Conservation (phyloP, 768 basidiomycete genomes). For the Rossbeevera mucosa region DNA sequence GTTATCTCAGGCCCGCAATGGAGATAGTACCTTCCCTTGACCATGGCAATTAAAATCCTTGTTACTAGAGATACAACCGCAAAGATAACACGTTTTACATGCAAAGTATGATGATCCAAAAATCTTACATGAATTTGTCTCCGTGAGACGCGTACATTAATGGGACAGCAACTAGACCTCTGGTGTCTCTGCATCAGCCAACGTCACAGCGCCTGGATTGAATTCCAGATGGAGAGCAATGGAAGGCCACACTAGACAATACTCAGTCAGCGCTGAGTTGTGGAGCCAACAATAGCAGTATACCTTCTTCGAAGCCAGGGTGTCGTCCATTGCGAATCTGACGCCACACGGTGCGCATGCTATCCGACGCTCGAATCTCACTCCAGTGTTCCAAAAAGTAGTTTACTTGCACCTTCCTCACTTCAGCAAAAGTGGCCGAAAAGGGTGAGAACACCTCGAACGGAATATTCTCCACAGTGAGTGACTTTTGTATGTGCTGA, state of each 20-base stretch:
- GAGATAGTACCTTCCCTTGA: conserved; percentile 1
- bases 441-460: conserved; percentile 86
- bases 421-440: conserved; percentile 74
- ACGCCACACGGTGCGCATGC: conserved; percentile 80
- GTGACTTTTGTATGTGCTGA: conserved; percentile 70
- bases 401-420: conserved; percentile 76
- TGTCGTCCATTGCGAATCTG: conserved; percentile 81
- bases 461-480: conserved; percentile 76
- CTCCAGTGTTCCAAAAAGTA: conserved; percentile 81
- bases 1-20: not conserved
- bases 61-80: not conserved
- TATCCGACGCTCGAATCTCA: conserved; percentile 76
- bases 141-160: conserved; percentile 4
- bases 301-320: conserved; percentile 85
- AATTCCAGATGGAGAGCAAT: conserved; percentile 63
- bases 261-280: conserved; percentile 5
- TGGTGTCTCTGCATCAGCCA: conserved; percentile 18
- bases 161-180: conserved; percentile 11
- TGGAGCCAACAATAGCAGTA: conserved; percentile 7
- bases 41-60: not conserved
- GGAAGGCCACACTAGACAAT: conserved; percentile 55
- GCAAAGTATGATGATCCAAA: conserved; percentile 8
- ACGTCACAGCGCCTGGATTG: conserved; percentile 35
- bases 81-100: conserved; percentile 1
- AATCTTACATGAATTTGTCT: conserved; percentile 5